Evolutionary conservation across 2,329 filamentous ascomycete species (phyloP).

Genomic region (Xylaria polymorpha): DNA sequence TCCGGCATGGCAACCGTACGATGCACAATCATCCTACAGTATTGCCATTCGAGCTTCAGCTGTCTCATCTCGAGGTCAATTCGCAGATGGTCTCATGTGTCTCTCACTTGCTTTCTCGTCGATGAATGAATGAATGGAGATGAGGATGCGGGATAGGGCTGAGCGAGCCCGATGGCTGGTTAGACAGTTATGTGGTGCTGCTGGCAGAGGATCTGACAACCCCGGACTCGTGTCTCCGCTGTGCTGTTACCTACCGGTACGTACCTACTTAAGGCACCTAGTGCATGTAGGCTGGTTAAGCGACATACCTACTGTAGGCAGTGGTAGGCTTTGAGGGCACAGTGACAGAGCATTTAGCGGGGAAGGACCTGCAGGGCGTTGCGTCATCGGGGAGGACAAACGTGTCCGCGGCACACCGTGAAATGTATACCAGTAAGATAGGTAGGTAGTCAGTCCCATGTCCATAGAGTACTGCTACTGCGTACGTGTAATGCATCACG

Average conservation of each 20-base stretch:
- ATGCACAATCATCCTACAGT: conserved; percentile 17
- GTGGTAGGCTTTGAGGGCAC: conserved; percentile 19
- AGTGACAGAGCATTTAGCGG: conserved; percentile 29
- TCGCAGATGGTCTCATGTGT: background rate
- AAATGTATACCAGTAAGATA: no score
- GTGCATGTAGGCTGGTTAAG: conserved; percentile 24
- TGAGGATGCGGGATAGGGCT: background rate
- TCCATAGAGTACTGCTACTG: background rate
- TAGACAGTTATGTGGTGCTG: background rate
- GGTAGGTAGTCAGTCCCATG: no score
- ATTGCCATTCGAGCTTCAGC: background rate
- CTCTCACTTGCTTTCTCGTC: background rate
- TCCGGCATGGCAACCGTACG: conserved; percentile 21
- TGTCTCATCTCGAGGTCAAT: background rate
- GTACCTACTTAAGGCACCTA: no score
- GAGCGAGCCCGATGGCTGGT: conserved; percentile 1
- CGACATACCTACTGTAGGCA: conserved; percentile 1
- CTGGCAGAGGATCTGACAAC: conserved; percentile 6
- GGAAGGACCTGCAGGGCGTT: conserved; percentile 33
- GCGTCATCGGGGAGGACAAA: conserved; percentile 32
- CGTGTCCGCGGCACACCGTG: background rate
- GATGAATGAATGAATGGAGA: no score
- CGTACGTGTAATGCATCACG: background rate
- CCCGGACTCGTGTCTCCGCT: conserved; percentile 27
- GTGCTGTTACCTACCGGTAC: background rate